These are phyloP conservation scores for Capsicum rhomboideum DNA, from an alignment of 257 asterid species.

Conservation along the genomic window DNA sequence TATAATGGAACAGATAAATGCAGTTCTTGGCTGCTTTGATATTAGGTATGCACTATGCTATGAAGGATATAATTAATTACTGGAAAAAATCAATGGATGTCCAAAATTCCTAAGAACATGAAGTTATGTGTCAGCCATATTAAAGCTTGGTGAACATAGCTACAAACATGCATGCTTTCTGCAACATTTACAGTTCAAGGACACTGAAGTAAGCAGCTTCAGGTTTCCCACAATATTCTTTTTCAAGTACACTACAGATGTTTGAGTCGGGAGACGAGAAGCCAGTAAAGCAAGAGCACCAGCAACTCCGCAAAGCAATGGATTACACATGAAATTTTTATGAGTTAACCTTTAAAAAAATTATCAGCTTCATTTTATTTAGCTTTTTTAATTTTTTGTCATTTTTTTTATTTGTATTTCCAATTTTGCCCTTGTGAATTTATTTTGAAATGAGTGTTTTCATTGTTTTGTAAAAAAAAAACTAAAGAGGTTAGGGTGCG, in stretches of 20 bases:
- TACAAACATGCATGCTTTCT: background rate
- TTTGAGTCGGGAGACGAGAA: background rate
- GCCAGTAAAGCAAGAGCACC: background rate
- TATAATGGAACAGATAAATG: background rate
- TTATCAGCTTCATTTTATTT: too few relatives aligned
- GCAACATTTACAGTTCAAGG: background rate
- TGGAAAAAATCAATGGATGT: slow-evolving; percentile 3
- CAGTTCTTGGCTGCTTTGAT: background rate
- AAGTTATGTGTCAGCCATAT: background rate
- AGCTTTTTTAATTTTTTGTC: too few relatives aligned
- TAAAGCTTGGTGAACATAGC: background rate
- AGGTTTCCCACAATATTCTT: background rate
- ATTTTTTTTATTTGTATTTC: too few relatives aligned
- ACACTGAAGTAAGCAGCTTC: background rate
- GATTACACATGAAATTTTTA: background rate
- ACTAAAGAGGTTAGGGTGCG: too few relatives aligned
- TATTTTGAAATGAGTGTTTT: too few relatives aligned
- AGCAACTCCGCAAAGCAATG: background rate
- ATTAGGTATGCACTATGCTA: background rate
- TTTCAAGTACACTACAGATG: background rate
- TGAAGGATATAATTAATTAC: background rate
- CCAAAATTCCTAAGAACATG: background rate
- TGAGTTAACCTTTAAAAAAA: too few relatives aligned
- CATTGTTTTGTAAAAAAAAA: too few relatives aligned
- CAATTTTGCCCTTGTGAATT: too few relatives aligned